These are phyloP conservation scores for Sclerotinia spermophila DNA, from an alignment of 2,329 filamentous ascomycete species.

Conservation along the genomic window DNA sequence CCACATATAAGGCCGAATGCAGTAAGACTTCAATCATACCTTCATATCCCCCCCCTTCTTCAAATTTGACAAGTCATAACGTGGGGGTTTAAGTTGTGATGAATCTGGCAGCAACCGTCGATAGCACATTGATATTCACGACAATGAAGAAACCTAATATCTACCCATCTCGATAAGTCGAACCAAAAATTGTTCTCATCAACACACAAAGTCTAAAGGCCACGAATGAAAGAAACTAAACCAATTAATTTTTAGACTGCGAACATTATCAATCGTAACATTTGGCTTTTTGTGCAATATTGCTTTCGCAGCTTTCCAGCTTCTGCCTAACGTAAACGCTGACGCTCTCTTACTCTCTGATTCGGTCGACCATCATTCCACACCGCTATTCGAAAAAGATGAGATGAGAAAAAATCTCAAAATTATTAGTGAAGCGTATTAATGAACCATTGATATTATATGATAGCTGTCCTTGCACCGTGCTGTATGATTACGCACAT, in stretches of 20 bases:
- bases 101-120: slow-evolving; percentile 2
- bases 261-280: slow-evolving; percentile 8
- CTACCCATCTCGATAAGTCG: background rate
- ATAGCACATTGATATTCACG: background rate
- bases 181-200: slow-evolving; percentile 1
- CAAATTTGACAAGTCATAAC: slow-evolving; percentile 12
- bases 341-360: slow-evolving; percentile 7
- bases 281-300: slow-evolving; percentile 14
- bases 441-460: background rate
- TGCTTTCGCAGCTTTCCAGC: slow-evolving; percentile 15
- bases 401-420: slow-evolving; percentile 1
- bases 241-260: background rate
- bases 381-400: slow-evolving; percentile 17
- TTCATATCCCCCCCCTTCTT: background rate
- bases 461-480: slow-evolving; percentile 5
- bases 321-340: slow-evolving; percentile 17
- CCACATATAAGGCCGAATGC: background rate
- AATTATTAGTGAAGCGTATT: slow-evolving; percentile 1
- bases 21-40: slow-evolving; percentile 13
- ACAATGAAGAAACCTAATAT: background rate
- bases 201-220: background rate
- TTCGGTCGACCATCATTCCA: slow-evolving; percentile 7
- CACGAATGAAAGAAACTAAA: slow-evolving; percentile 8
- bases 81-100: slow-evolving; percentile 14
- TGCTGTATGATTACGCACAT: background rate